A percentile compares a stretch with the other conserved stretches of the same genome.
These are phyloP conservation scores for Diversispora epigaea DNA, from an alignment of 192 early-diverging fungal species.

Conservation along the genomic window DNA sequence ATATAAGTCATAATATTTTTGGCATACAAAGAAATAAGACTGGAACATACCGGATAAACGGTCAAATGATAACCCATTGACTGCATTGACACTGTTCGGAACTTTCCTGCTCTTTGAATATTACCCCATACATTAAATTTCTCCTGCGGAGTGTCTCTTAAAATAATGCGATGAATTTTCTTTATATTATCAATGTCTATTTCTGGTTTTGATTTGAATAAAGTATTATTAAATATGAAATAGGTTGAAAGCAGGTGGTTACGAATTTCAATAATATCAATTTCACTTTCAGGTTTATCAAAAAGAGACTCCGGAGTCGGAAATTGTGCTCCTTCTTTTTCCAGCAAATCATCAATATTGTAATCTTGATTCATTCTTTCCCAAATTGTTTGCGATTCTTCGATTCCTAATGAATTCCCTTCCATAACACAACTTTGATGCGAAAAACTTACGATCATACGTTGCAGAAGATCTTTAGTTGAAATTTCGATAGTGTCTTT, in stretches of 20 bases:
- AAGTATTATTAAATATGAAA: slow-evolving; percentile 16
- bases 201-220: slow-evolving; percentile 19
- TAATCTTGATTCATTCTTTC: slow-evolving; percentile 20
- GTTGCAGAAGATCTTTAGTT: slow-evolving; percentile 15
- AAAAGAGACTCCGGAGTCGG: slow-evolving; percentile 8
- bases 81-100: slow-evolving; percentile 27
- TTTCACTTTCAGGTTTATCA: slow-evolving; percentile 29
- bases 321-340: slow-evolving; percentile 12
- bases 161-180: slow-evolving; percentile 10
- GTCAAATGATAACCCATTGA: slow-evolving; percentile 28
- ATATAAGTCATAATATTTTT: slow-evolving; percentile 17
- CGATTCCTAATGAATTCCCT: slow-evolving; percentile 20
- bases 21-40: neutral
- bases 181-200: slow-evolving; percentile 23
- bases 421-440: slow-evolving; percentile 29
- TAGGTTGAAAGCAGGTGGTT: slow-evolving; percentile 20
- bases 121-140: slow-evolving; percentile 7
- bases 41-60: slow-evolving; percentile 24
- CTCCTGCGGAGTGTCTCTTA: slow-evolving; percentile 19
- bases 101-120: slow-evolving; percentile 24
- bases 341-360: slow-evolving; percentile 4
- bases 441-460: slow-evolving; percentile 32
- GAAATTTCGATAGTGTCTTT: slow-evolving; percentile 17
- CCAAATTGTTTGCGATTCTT: slow-evolving; percentile 17
- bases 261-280: slow-evolving; percentile 23